A percentile compares a stretch with the other conserved stretches of the same genome.
Conservation (phyloP, 75 land plant species). For the Ceratopteris richardii region DNA sequence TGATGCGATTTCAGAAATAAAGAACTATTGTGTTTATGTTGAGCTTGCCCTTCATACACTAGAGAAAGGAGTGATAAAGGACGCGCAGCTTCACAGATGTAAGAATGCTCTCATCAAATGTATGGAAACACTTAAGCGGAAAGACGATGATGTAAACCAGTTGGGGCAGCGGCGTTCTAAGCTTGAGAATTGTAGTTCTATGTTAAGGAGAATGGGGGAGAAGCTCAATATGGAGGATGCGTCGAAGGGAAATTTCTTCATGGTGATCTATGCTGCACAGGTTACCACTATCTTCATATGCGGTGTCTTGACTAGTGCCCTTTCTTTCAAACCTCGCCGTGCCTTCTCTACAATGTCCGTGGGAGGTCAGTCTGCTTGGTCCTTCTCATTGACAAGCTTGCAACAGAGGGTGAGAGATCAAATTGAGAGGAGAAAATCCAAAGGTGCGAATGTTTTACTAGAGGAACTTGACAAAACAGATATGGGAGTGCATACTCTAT, state of each 20-base stretch:
- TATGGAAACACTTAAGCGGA: conserved; percentile 6
- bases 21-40: conserved; percentile 4
- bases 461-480: conserved; percentile 20
- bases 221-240: conserved; percentile 9
- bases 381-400: conserved; percentile 2
- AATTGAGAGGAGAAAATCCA: conserved; percentile 14
- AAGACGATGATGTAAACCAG: conserved; percentile 6
- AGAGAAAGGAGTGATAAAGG: background rate
- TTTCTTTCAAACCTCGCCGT: conserved; percentile 15
- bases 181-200: conserved; percentile 27
- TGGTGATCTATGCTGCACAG: conserved; percentile 17
- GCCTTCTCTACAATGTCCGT: background rate
- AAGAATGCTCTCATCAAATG: conserved; percentile 11
- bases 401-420: conserved; percentile 26
- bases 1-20: conserved; percentile 12
- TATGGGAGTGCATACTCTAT: background rate
- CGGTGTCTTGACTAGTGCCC: conserved; percentile 15
- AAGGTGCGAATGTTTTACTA: background rate
- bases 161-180: conserved; percentile 5
- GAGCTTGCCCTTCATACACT: conserved; percentile 11
- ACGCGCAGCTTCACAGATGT: conserved; percentile 9
- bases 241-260: conserved; percentile 12
- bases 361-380: conserved; percentile 2
- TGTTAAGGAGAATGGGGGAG: conserved; percentile 27
- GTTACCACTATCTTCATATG: conserved; percentile 21